Evolutionary conservation across 495 filamentous ascomycete genomes (phyloP), one percentile per base, ranked within the genome.

Genomic region (Usnea hakonensis): DNA sequence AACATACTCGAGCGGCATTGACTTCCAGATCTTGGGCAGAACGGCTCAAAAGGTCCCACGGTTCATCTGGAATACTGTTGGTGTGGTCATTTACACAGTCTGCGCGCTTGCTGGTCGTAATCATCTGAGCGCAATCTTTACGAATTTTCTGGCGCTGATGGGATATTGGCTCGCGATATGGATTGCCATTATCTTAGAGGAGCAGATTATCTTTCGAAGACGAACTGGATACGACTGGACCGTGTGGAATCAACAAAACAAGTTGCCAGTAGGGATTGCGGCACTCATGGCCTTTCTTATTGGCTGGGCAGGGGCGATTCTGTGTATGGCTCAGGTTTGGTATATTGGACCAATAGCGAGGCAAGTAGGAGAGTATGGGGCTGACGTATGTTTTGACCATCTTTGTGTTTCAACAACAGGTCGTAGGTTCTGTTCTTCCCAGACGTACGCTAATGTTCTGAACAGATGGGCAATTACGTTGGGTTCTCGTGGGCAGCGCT

Each of bases 261-360:
- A 82, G 60, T 73, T 89, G 46, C 87, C 87, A 1, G 55, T 86
- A 30, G 87, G 87, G 0, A 70, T 84, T 53, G 86, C 87, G 0
- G 86, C 83, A 21, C 69, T 87, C 8, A 70, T 76, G 9, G 80
- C 85, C 0, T 90, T 89, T 65, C 66, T 85, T n/a, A 66, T 89
- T 37, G 87, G 87, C 0, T 90, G 87, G 87, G 80, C 75, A 13
- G 87, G 87, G 7, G 85, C 85, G 2, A 74, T 90, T 10, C 68
- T 90, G 59, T 86, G 84, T 60, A 89, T 89, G 86, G 82, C 83
- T 37, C 86, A 90, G 74, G 77, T 81, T 28, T 90, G 84, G 80
- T 89, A 85, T 70, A 81, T 81, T 50, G 87, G 87, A 3, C 84
- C 83, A 0, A 61, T 90, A 63, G 85, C 85, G 8, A 73, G 70